Evolutionary conservation across 2,329 filamentous ascomycete species (phyloP).

Genomic region (Fusarium longipes): DNA sequence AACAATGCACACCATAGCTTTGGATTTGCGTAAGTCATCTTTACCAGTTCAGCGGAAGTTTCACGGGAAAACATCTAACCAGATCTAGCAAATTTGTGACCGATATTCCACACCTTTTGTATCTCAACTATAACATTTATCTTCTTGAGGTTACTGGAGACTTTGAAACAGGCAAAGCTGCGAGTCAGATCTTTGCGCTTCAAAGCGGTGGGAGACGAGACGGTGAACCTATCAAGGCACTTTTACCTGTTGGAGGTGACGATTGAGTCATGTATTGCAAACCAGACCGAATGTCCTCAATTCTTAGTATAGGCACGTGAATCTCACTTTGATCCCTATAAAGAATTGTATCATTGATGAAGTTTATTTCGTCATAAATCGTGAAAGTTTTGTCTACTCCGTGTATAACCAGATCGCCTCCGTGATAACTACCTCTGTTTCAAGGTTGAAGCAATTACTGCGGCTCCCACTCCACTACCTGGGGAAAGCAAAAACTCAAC

Average conservation of each 20-base stretch:
- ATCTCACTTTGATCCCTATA: not conserved
- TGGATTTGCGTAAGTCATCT: not conserved
- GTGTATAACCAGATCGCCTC: not conserved
- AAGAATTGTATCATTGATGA: not conserved
- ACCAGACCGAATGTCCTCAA: no score
- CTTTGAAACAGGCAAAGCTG: not conserved
- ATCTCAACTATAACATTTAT: constrained; percentile 12
- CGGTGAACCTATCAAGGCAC: constrained; percentile 1
- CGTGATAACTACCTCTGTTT: not conserved
- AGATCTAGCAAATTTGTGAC: not conserved
- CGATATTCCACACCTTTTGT: not conserved
- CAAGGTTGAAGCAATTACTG: constrained; percentile 11
- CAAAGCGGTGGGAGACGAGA: constrained; percentile 1
- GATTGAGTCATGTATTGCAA: not conserved
- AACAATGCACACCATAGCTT: constrained; percentile 24
- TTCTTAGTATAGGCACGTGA: no score
- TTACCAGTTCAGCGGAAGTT: rapidly evolving
- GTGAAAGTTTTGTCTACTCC: not conserved
- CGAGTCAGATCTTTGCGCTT: not conserved
- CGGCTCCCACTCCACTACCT: constrained; percentile 11
- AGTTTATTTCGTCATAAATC: not conserved
- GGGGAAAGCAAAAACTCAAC: constrained; percentile 7
- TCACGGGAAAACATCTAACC: not conserved
- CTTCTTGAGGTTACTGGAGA: constrained; percentile 11
- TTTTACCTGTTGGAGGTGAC: not conserved